Conservation (phyloP, 495 filamentous ascomycete species). For the Stereocaulon alpinum region DNA sequence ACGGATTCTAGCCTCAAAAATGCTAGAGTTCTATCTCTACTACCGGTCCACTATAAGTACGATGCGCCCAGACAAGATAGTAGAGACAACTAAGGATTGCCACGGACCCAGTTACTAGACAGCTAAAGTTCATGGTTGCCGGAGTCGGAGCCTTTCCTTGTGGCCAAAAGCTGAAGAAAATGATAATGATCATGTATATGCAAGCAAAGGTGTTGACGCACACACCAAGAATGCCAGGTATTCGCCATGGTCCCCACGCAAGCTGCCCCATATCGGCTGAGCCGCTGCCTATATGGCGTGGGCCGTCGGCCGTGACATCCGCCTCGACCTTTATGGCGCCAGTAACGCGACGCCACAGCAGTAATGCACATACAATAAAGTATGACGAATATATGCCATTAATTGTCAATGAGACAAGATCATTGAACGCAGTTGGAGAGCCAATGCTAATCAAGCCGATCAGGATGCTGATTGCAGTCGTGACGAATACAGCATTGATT, state of each 20-base stretch:
- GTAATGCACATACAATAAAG: conserved; percentile 19
- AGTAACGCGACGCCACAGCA: conserved; percentile 2
- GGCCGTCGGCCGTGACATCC: background rate
- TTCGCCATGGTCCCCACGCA: conserved; percentile 5
- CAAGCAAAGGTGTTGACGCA: conserved; percentile 3
- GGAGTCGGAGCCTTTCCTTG: too few species aligned
- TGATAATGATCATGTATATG: background rate
- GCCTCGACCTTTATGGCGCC: background rate
- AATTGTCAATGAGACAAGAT: conserved; percentile 24
- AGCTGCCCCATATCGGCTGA: background rate
- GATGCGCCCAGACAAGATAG: too few species aligned
- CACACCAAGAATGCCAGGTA: background rate
- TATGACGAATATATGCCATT: conserved; percentile 29
- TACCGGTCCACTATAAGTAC: too few species aligned
- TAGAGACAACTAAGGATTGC: too few species aligned
- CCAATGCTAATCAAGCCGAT: conserved; percentile 39
- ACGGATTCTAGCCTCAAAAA: too few species aligned
- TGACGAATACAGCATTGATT: conserved; percentile 37
- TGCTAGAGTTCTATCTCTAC: too few species aligned
- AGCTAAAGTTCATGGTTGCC: too few species aligned
- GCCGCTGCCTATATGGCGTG: background rate
- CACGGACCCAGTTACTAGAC: too few species aligned
- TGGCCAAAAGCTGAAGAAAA: conserved; percentile 13
- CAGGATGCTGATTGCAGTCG: conserved; percentile 32
- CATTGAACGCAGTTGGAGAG: conserved; percentile 37